Evolutionary conservation across 805 yeast genomes (phyloP), one percentile per base, ranked within the genome.

Genomic region (Maudiozyma barnettii): DNA sequence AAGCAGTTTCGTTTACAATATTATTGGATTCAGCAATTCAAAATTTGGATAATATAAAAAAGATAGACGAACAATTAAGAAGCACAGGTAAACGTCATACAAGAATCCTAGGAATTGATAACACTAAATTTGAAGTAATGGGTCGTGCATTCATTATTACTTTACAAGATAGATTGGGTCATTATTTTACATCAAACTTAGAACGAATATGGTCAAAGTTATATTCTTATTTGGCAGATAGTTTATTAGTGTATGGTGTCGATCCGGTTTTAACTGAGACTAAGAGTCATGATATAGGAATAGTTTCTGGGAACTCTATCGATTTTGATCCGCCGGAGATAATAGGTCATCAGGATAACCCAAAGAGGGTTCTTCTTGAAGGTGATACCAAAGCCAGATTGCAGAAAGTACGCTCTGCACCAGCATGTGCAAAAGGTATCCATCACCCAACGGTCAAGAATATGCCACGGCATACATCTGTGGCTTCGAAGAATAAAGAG

Each of bases 1-100:
- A 87, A 65, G 88, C 93, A 1, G 76, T 79, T 14, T 76, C 90
- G 7, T 82, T 86, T 68, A 88, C 91, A 0, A 89, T 90, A 5
- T 86, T 86, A 18, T 63, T 87, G 55, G 76, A 84, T 26, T 72
- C 79, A 39, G 84, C 90, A 2, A 77, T 86, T 49, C 65, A 74
- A 26, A 79, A 78, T 53, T 67, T 86, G 45, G 89, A 83, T 46
- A 73, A 80, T 52, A 68, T 85, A 45, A 58, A 72, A 2, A 63
- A 65, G 6, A 65, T 85, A 54, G 81, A 82, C 55, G 82, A 74
- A 22, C 81, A 80, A 47, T 65, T 87, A 44, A 68, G 68, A 40
- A 75, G 76, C 42, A 65, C 86, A 53, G 95, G 90, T 1, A 84
- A 83, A 59, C 69, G 86, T 45, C 95, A 87, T 62, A 69, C 87